Base-by-base conservation (phyloP, 2,329 filamentous ascomycete genomes). In the Bipolaris gigantea region DNA sequence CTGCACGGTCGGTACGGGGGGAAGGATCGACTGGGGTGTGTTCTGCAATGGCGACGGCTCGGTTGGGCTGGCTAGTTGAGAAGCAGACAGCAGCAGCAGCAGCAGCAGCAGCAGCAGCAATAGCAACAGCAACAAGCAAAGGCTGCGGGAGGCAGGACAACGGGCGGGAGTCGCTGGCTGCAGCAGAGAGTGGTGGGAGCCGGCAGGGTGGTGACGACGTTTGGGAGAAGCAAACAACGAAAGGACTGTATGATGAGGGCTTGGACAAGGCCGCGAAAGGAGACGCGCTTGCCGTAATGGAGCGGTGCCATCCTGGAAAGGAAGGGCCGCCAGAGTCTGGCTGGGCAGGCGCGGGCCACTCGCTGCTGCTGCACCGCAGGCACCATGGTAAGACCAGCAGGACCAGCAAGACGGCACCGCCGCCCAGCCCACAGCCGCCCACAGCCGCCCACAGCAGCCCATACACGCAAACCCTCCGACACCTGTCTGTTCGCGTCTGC, bases 1-100 rank as follows among this genome's bases (percentile, higher is more conserved):
- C 65, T 68, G 67, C 63, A 65, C 63, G 63, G 64, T 57, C 58
- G 59, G 61, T 30, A 62, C 57, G 61, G 62, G 61, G 46, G 15
- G 42, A 13, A 33, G 44, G 64, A 57, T 60, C 60, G 59, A 58
- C 60, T 59, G 59, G 59, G 59, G 53, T 53, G 10, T 15, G 36
- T 13, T 40, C 5, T 25, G 38, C 19, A 21, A 21, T 23, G 38
- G 38, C 38, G 38, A 16, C 4, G 56, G 55, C 16, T 16, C 11
- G 34, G 36, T 39, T n/a, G 13, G 51, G 50, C 55, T 46, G 57
- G 56, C 48, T 50, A 35, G 56, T 47, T 57, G 61, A 47, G 56
- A 36, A 52, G 56, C 21, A 61, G 48, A 11, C 33, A 16, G 60
- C 62, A 59, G 61, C 67, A 62, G 47, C 59, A 62, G 66, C 52